phyloP scores from a whole-genome alignment of 164 flowering plant species.

The Tetracentron sinense region DNA sequence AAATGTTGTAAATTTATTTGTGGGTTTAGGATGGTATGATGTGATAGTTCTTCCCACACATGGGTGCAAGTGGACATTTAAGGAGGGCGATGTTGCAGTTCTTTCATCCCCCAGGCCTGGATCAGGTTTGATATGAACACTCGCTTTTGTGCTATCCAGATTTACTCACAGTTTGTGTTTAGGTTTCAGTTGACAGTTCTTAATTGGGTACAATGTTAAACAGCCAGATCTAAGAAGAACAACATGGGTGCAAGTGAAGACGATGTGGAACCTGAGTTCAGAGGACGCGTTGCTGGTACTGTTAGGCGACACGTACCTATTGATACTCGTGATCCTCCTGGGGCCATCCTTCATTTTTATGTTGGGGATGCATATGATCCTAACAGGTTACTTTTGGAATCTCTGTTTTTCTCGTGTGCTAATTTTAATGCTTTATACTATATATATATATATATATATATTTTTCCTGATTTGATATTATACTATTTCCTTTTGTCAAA shows the following conservation, averaged over 20 bases:
- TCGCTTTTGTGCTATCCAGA: neutral
- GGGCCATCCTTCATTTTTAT: slow-evolving; percentile 90
- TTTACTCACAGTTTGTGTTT: neutral
- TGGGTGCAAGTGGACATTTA: slow-evolving; percentile 82
- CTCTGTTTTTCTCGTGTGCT: neutral
- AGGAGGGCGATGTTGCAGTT: slow-evolving; percentile 97
- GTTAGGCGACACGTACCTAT: slow-evolving; percentile 75
- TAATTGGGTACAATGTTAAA: slow-evolving; percentile 12
- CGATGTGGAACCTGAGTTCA: slow-evolving; percentile 51
- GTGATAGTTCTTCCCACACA: slow-evolving; percentile 62
- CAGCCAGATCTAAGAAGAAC: slow-evolving; percentile 60
- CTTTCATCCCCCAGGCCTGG: slow-evolving; percentile 84
- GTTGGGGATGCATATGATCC: slow-evolving; percentile 83
- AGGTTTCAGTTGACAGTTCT: slow-evolving; percentile 2
- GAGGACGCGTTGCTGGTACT: slow-evolving; percentile 83
- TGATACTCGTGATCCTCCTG: slow-evolving; percentile 82
- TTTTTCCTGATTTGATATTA: neutral
- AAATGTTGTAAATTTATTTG: neutral
- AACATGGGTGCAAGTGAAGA: slow-evolving; percentile 37
- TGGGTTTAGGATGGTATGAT: slow-evolving; percentile 84
- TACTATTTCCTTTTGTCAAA: neutral
- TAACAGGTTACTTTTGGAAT: slow-evolving; percentile 40
- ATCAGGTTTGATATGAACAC: slow-evolving; percentile 50
- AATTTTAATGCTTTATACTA: neutral
- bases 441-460: neutral